Conservation (phyloP, 2,329 filamentous ascomycete genomes). For the Trichoderma arundinaceum region DNA sequence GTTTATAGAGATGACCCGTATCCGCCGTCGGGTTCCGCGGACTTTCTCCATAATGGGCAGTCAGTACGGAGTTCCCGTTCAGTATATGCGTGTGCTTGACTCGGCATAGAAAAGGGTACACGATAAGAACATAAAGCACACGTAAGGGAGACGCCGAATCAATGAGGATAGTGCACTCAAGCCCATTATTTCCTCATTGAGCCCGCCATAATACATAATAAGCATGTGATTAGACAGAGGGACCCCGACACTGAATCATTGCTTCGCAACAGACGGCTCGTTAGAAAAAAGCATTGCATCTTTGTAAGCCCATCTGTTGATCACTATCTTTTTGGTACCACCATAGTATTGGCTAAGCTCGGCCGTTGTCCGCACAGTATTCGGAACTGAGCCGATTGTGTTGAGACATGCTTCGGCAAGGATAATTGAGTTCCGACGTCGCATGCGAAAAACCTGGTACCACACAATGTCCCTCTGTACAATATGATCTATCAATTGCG, state of each 20-base stretch:
- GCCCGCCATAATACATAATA: neutral
- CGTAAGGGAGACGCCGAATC: neutral
- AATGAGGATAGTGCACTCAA: neutral
- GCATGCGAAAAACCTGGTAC: neutral
- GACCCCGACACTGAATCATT: neutral
- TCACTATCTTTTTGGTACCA: neutral
- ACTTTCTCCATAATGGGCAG: neutral
- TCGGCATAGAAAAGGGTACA: too few species aligned
- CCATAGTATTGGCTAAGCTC: neutral
- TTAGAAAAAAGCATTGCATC: neutral
- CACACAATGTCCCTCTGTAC: neutral
- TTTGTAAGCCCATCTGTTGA: neutral
- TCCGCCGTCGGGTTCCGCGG: too few species aligned
- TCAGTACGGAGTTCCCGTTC: too few species aligned
- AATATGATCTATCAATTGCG: constrained; percentile 17
- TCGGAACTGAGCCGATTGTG: constrained; percentile 18
- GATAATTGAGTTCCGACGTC: constrained; percentile 23
- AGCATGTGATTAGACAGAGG: neutral
- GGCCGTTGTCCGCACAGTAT: constrained; percentile 6
- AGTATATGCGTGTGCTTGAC: neutral
- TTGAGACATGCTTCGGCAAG: constrained; percentile 24
- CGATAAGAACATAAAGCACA: neutral
- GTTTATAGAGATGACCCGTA: neutral
- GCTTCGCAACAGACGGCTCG: neutral
- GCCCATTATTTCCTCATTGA: neutral